Evolutionary conservation across 768 basidiomycete genomes (phyloP), one percentile per base, ranked within the genome.

Genomic region (Plicaturopsis crispa): DNA sequence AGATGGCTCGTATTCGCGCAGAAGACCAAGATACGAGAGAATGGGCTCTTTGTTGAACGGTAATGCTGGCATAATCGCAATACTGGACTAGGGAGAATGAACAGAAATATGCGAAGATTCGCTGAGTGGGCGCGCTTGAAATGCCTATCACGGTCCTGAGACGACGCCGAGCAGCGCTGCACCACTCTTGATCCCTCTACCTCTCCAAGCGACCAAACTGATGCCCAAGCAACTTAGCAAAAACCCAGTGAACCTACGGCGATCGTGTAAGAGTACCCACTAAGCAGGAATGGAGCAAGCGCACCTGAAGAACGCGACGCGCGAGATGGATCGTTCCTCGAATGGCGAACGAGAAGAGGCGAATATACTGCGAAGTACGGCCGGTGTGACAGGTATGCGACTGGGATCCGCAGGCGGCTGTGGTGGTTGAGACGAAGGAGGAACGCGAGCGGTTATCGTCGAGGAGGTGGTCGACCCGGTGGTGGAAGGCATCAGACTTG

Each of bases 231-330:
- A 89, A 54, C 88, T 90, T 31, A 91, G 57, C 36, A 91, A 51
- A 52, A 88, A 91, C 2, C 86, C 88, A 2, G 84, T 67, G 55
- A 91, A 91, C 41, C 87, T 90, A 31, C 24, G 14, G 19, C 14
- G 13, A 40, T 24, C 26, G 11, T 19, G 41, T 16, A 39, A 17
- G 18, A 21, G 35, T 14, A 31, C 14, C 36, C 14, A 36, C 38
- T 22, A 18, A 32, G 21, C 20, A 38, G 28, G 40, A 24, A 24
- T 17, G 14, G 22, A 30, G 21, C 17, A 38, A 40, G 39, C 37
- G 51, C 33, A 84, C 87, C 88, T 75, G 59, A 90, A 90, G 66
- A 91, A 91, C 21, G 88, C 87, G 36, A 87, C 70, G 11, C 86
- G 75, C 26, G 87, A 91, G 37, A 91, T 78, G 1, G 84, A 79